These are phyloP conservation scores for Candida caryicola DNA, from an alignment of 805 yeast genomes.

Conservation along the genomic window DNA sequence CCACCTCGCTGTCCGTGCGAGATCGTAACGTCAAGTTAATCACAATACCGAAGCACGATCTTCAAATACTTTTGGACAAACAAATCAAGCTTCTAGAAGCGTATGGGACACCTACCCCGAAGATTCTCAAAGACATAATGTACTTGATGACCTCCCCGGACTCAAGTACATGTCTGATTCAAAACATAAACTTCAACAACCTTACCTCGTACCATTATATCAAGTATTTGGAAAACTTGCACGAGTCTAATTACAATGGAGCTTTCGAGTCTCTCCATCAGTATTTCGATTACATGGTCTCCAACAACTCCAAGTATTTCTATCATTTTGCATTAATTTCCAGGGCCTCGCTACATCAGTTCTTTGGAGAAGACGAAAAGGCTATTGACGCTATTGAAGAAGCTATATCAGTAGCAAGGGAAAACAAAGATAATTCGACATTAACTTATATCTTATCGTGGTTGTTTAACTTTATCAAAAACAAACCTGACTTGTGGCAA, in stretches of 20 bases:
- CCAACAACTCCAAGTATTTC: conserved; percentile 57
- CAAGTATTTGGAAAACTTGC: conserved; percentile 57
- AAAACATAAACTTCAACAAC: conserved; percentile 27
- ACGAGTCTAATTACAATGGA: conserved; percentile 58
- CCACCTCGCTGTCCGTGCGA: conserved; percentile 1
- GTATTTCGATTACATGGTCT: conserved; percentile 75
- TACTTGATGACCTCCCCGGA: conserved; percentile 42
- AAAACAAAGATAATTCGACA: conserved; percentile 71
- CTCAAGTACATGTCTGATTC: conserved; percentile 38
- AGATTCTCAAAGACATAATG: conserved; percentile 41
- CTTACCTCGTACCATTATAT: conserved; percentile 50
- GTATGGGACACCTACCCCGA: conserved; percentile 50
- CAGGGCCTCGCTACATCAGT: conserved; percentile 67
- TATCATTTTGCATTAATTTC: conserved; percentile 78
- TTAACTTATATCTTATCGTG: conserved; percentile 70
- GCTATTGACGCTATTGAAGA: conserved; percentile 82
- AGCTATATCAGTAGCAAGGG: conserved; percentile 84
- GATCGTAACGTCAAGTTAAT: conserved; percentile 14
- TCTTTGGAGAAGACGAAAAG: conserved; percentile 61
- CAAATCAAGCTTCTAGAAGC: conserved; percentile 54
- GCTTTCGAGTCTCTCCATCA: conserved; percentile 49
- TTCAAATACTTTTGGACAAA: conserved; percentile 47
- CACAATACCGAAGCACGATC: conserved; percentile 50
- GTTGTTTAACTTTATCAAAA: conserved; percentile 67
- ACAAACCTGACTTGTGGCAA: conserved; percentile 56